These are phyloP conservation scores for Sarocladiaceae sp. DNA, from an alignment of 2,329 filamentous ascomycete species.

Conservation along the genomic window DNA sequence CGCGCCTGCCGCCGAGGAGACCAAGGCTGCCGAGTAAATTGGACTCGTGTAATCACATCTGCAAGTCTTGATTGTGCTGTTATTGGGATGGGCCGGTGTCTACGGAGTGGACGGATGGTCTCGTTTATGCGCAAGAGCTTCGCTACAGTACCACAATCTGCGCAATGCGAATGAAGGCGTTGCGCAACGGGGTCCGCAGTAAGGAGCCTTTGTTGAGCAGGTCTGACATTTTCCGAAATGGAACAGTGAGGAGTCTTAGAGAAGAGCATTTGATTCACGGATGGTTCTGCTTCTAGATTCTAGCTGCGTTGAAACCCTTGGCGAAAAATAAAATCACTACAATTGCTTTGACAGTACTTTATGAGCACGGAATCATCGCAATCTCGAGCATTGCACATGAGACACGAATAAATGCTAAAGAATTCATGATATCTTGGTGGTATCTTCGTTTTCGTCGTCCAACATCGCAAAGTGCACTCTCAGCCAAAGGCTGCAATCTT, in stretches of 20 bases:
- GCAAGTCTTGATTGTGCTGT: conserved; percentile 26
- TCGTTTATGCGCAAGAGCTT: conserved; percentile 47
- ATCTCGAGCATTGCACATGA: too few relatives aligned
- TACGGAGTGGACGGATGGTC: conserved; percentile 58
- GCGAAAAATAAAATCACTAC: conserved; percentile 51
- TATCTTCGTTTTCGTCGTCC: conserved; percentile 26
- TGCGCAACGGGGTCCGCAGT: not conserved
- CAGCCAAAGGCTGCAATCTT: conserved; percentile 64
- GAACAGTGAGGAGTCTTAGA: conserved; percentile 22
- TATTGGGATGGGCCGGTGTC: conserved; percentile 51
- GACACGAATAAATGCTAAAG: not conserved
- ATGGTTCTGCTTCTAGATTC: conserved; percentile 51
- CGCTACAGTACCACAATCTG: conserved; percentile 19
- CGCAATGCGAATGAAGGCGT: conserved; percentile 2
- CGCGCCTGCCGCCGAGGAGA: conserved; percentile 54
- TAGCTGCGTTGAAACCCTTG: conserved; percentile 47
- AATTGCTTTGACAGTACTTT: conserved; percentile 36
- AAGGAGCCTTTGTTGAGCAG: not conserved
- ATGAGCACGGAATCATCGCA: conserved; percentile 14
- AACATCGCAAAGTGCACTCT: conserved; percentile 59
- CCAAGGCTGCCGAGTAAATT: conserved; percentile 64
- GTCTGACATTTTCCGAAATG: conserved; percentile 4
- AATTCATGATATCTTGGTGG: not conserved
- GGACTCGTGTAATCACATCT: conserved; percentile 14
- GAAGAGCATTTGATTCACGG: conserved; percentile 39